Percentiles rank a stretch among this genome's conserved stretches.
Evolutionary conservation across 768 basidiomycete genomes (phyloP).

Genomic region (Mycena amicta): DNA sequence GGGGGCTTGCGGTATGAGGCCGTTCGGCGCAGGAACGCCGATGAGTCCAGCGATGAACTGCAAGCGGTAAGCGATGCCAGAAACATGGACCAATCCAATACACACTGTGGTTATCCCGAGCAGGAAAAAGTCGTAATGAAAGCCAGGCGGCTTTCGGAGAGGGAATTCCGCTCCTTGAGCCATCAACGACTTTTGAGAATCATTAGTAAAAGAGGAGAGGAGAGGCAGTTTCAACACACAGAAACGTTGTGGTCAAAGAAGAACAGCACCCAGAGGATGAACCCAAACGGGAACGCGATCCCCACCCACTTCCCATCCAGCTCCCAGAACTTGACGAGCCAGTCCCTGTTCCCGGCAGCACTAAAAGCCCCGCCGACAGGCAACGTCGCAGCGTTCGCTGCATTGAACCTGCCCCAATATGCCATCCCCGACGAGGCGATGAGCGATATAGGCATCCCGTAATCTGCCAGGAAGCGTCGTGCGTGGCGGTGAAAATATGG

Average conservation of each 20-base stretch:
- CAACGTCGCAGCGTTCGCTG: constrained; percentile 61
- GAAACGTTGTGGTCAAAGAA: constrained; percentile 97
- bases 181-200: constrained; percentile 72
- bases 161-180: constrained; percentile 90
- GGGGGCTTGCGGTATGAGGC: constrained; percentile 84
- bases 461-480: constrained; percentile 78
- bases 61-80: neutral
- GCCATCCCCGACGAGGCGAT: constrained; percentile 76
- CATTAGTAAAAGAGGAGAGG: constrained; percentile 1
- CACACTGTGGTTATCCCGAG: constrained; percentile 76
- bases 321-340: constrained; percentile 90
- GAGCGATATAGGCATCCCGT: constrained; percentile 89
- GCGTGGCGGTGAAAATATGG: constrained; percentile 73
- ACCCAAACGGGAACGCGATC: constrained; percentile 86
- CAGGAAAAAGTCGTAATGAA: constrained; percentile 88
- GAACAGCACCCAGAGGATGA: constrained; percentile 88
- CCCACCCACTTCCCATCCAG: constrained; percentile 88
- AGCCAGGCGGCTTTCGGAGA: constrained; percentile 85
- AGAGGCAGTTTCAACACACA: constrained; percentile 44
- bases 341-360: constrained; percentile 70
- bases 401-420: constrained; percentile 82
- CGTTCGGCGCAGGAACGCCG: constrained; percentile 86
- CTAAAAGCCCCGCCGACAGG: constrained; percentile 71
- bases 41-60: constrained; percentile 83
- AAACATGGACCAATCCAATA: neutral